A percentile compares a stretch with the other conserved stretches of the same genome.
Evolutionary conservation across 129 eudicot genomes (phyloP).

Genomic region (Daucus carota): DNA sequence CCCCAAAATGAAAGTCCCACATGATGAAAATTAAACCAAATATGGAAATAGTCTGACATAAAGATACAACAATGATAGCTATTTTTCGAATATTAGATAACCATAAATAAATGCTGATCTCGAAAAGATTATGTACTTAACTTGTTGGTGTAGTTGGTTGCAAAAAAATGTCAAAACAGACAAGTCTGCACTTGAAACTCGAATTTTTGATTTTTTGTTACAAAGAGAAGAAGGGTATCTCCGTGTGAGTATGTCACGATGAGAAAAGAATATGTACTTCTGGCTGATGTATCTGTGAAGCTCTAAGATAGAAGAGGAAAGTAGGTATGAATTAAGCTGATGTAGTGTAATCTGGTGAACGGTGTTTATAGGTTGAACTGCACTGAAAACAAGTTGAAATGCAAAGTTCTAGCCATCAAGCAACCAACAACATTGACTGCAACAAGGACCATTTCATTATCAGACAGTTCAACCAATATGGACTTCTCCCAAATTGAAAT

Average conservation of each 20-base stretch:
- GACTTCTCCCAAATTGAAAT: conserved; percentile 92
- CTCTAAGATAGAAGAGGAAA: too few species aligned
- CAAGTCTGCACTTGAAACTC: background rate
- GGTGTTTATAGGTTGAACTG: conserved; percentile 46
- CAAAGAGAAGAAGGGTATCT: background rate
- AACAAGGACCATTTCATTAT: conserved; percentile 25
- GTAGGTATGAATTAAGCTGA: too few species aligned
- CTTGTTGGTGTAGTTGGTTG: background rate
- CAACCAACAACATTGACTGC: conserved; percentile 57
- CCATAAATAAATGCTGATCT: background rate
- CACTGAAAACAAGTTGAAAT: conserved; percentile 48
- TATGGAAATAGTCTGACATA: background rate
- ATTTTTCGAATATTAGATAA: background rate
- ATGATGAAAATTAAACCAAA: background rate
- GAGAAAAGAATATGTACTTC: background rate
- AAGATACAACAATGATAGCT: background rate
- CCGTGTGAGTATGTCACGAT: too few species aligned
- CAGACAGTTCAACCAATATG: conserved; percentile 58
- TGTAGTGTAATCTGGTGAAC: background rate
- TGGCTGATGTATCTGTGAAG: background rate
- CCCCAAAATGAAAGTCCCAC: background rate
- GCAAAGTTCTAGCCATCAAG: conserved; percentile 78
- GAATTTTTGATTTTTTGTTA: background rate
- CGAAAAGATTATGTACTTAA: background rate
- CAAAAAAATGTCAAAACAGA: background rate